Percentiles rank a stretch among this genome's conserved stretches.
These are phyloP conservation scores for Papiliotrema laurentii DNA, from an alignment of 1,284 basidiomycete species.

Conservation along the genomic window DNA sequence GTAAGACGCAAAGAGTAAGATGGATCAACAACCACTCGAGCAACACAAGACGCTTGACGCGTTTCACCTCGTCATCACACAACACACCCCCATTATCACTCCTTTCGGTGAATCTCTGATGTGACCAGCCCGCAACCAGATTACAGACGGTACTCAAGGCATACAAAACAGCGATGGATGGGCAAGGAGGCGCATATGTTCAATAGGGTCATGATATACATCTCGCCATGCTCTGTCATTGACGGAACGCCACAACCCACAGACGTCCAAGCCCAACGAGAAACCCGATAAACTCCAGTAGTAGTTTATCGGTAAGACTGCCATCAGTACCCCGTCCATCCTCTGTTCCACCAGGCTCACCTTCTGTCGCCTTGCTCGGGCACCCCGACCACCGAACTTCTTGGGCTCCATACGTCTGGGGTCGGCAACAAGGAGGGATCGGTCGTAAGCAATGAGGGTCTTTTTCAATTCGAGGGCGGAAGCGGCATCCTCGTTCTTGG, in stretches of 20 bases:
- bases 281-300: constrained; percentile 3
- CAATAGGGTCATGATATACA: constrained; percentile 34
- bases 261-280: constrained; percentile 1
- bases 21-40: no score
- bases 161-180: neutral
- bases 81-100: no score
- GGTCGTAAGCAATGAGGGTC: constrained; percentile 90
- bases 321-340: neutral
- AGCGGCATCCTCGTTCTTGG: constrained; percentile 98
- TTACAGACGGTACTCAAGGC: no score
- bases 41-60: no score
- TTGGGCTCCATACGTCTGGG: constrained; percentile 99
- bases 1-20: no score
- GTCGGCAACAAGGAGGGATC: constrained; percentile 93
- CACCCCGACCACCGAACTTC: constrained; percentile 97
- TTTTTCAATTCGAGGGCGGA: constrained; percentile 96
- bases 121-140: no score
- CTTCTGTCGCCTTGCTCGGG: constrained; percentile 93
- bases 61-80: no score
- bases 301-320: constrained; percentile 80
- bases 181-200: neutral
- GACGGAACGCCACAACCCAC: constrained; percentile 4
- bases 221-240: constrained; percentile 16
- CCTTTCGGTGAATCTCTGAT: no score
- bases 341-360: constrained; percentile 12